phyloP scores from a whole-genome alignment of 2,329 filamentous ascomycete species.

The Nigrospora osmanthi region DNA sequence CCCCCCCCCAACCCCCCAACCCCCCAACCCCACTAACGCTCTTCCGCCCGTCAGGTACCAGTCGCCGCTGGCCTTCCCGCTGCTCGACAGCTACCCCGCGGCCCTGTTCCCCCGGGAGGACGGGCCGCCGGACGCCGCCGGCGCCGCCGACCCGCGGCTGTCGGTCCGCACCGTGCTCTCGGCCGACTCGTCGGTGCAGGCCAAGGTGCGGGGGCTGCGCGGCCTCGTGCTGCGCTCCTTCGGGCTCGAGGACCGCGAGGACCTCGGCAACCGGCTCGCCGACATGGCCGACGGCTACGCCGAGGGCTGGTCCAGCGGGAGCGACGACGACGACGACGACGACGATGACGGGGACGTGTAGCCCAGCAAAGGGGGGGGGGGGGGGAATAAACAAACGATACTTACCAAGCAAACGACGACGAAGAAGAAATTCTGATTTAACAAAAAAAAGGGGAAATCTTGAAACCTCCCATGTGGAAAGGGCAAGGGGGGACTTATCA shows the following conservation, averaged over 20 bases:
- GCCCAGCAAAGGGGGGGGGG: no score
- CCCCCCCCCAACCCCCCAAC: no score
- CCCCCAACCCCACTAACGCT: no score
- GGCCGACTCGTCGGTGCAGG: conserved; percentile 66
- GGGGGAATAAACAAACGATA: background rate
- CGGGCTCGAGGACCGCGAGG: conserved; percentile 72
- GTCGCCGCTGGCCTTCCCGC: conserved; percentile 57
- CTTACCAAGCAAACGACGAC: no score
- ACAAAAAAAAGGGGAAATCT: background rate
- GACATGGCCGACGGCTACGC: conserved; percentile 83
- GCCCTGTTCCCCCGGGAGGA: conserved; percentile 53
- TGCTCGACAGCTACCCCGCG: conserved; percentile 74
- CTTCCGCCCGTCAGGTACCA: conserved; percentile 44
- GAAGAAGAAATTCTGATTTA: background rate
- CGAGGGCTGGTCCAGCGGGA: conserved; percentile 77
- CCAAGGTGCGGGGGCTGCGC: conserved; percentile 59
- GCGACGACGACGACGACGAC: conserved; percentile 58
- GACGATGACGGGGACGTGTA: conserved; percentile 36
- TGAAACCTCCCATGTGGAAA: background rate
- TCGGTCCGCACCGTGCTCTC: conserved; percentile 55
- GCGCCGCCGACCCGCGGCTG: conserved; percentile 29
- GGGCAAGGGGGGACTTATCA: no score
- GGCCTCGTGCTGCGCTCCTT: conserved; percentile 56
- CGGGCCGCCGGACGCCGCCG: no score
- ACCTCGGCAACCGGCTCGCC: conserved; percentile 70